These are phyloP conservation scores for Penicillium griseofulvum DNA, from an alignment of 2,329 filamentous ascomycete genomes.

Conservation along the genomic window DNA sequence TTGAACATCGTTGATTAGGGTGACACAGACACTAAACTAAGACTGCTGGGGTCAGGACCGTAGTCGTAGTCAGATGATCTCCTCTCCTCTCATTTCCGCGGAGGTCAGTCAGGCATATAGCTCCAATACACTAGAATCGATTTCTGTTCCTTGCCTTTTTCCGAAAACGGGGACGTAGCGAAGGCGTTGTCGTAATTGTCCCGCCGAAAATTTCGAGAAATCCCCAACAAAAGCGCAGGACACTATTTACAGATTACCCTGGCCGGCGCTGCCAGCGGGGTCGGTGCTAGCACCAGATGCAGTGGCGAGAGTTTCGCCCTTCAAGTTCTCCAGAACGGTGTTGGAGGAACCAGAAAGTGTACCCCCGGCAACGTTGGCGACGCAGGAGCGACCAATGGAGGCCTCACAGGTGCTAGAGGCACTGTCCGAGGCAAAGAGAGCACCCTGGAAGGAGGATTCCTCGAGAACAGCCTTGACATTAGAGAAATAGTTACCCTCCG, in stretches of 20 bases:
- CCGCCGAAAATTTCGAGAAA: background rate
- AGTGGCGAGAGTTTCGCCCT: background rate
- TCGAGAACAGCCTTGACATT: background rate
- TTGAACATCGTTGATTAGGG: background rate
- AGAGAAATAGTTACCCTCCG: constrained; percentile 5
- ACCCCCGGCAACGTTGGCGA: constrained; percentile 1
- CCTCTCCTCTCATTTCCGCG: background rate
- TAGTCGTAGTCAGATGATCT: background rate
- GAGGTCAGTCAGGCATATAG: background rate
- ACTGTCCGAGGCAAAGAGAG: background rate
- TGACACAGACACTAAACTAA: background rate
- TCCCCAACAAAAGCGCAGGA: background rate
- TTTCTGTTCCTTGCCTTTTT: background rate
- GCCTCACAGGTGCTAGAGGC: background rate
- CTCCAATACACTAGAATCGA: background rate
- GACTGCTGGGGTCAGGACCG: background rate
- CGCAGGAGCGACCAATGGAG: constrained; percentile 4
- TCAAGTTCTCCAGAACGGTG: background rate
- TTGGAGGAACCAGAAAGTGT: background rate
- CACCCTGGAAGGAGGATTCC: background rate
- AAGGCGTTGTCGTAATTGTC: background rate
- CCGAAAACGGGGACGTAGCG: background rate
- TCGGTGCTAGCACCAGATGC: background rate
- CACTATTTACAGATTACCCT: constrained; percentile 1
- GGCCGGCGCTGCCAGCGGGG: constrained; percentile 4